These are phyloP conservation scores for Kodamaea restingae DNA, from an alignment of 805 yeast species.

Conservation along the genomic window DNA sequence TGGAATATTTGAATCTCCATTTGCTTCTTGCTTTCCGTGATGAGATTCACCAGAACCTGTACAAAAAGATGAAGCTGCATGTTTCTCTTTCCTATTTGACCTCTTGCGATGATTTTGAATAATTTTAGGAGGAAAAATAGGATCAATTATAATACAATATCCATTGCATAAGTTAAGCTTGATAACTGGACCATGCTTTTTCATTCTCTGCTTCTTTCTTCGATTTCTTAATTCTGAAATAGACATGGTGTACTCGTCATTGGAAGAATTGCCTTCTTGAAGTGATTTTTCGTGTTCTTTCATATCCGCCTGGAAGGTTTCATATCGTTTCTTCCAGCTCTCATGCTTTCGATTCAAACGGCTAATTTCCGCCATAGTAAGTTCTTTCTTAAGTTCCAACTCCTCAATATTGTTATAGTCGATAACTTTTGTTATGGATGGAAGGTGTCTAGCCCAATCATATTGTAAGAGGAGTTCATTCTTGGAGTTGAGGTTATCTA, in stretches of 20 bases:
- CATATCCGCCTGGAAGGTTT: slow-evolving; percentile 22
- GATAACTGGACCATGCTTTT: slow-evolving; percentile 33
- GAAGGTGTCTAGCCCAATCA: slow-evolving; percentile 47
- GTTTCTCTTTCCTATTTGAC: neutral
- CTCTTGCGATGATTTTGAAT: neutral
- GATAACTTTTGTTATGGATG: slow-evolving; percentile 46
- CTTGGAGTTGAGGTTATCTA: slow-evolving; percentile 49
- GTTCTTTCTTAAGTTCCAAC: slow-evolving; percentile 43
- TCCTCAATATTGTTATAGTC: slow-evolving; percentile 49
- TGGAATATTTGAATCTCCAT: neutral
- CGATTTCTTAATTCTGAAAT: slow-evolving; percentile 20
- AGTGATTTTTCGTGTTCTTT: slow-evolving; percentile 13
- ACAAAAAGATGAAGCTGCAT: too few species aligned
- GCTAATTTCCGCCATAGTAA: slow-evolving; percentile 49
- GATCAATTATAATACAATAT: slow-evolving; percentile 37
- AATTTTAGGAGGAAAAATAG: slow-evolving; percentile 26
- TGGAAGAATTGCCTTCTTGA: slow-evolving; percentile 11
- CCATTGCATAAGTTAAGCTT: slow-evolving; percentile 37
- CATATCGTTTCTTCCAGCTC: slow-evolving; percentile 35
- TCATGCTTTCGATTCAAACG: slow-evolving; percentile 35
- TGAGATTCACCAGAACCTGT: too few species aligned
- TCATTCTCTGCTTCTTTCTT: slow-evolving; percentile 22
- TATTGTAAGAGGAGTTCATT: slow-evolving; percentile 35
- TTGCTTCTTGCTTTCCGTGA: too few species aligned
- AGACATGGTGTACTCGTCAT: slow-evolving; percentile 15